phyloP scores from a whole-genome alignment of 768 basidiomycete genomes.

The Lactifluus rugatus region DNA sequence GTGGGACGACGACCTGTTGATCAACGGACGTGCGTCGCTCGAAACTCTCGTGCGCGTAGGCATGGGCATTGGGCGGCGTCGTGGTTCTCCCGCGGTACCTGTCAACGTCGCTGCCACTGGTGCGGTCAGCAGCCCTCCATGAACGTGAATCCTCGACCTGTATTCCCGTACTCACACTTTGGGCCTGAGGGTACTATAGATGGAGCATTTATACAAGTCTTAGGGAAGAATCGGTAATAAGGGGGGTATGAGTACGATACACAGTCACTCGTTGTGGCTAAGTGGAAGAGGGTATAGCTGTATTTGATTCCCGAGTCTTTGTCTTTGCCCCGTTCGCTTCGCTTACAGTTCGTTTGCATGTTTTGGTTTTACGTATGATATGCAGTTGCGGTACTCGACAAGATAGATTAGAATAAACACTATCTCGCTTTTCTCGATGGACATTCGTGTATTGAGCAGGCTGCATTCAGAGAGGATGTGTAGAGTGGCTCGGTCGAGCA shows the following conservation, averaged over 20 bases:
- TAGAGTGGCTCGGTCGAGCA: no score
- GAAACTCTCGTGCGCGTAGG: slow-evolving; percentile 86
- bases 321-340: no score
- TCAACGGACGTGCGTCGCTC: slow-evolving; percentile 78
- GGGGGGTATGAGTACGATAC: neutral
- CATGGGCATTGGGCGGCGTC: slow-evolving; percentile 62
- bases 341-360: no score
- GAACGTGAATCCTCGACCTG: neutral
- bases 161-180: neutral
- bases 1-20: slow-evolving; percentile 87
- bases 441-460: no score
- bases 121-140: neutral
- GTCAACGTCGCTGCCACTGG: neutral
- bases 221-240: neutral
- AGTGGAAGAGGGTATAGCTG: no score
- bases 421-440: no score
- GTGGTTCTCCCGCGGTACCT: slow-evolving; percentile 2
- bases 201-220: neutral
- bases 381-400: no score
- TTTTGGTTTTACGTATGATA: no score
- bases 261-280: neutral
- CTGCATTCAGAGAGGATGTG: no score
- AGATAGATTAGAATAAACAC: no score
- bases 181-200: no score
- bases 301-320: no score